A percentile compares a stretch with the other conserved stretches of the same genome.
phyloP scores from a whole-genome alignment of 2,329 filamentous ascomycete genomes.

The Fusarium fracticaudum region DNA sequence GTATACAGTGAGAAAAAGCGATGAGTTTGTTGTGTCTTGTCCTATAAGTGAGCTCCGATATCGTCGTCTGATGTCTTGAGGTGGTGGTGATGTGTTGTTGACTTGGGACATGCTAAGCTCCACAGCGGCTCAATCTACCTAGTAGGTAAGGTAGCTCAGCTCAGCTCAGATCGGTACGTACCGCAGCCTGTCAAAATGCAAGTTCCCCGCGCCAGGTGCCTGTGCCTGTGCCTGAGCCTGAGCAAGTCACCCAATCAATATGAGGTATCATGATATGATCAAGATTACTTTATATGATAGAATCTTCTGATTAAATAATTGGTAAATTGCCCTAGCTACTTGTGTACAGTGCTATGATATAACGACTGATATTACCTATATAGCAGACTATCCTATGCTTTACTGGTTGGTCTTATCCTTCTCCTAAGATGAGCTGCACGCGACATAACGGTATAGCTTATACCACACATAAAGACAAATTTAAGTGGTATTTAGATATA shows the following conservation, averaged over 20 bases:
- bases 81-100: conserved; percentile 37
- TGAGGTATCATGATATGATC: neutral
- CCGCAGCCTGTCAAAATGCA: conserved; percentile 29
- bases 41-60: conserved; percentile 3
- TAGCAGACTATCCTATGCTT: neutral
- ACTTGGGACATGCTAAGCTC: conserved; percentile 20
- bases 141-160: neutral
- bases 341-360: neutral
- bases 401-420: neutral
- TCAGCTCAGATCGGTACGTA: conserved; percentile 35
- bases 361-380: neutral
- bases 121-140: conserved; percentile 35
- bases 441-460: neutral
- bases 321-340: fast-evolving
- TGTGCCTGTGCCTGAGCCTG: neutral
- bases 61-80: conserved; percentile 14
- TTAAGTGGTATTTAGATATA: neutral
- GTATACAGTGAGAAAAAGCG: neutral
- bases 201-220: conserved; percentile 15
- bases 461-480: neutral
- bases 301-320: neutral
- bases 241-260: conserved; percentile 8
- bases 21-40: neutral
- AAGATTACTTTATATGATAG: neutral
- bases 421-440: neutral